phyloP scores from a whole-genome alignment of 23 red algal genomes.

The Porphyridium purpureum region DNA sequence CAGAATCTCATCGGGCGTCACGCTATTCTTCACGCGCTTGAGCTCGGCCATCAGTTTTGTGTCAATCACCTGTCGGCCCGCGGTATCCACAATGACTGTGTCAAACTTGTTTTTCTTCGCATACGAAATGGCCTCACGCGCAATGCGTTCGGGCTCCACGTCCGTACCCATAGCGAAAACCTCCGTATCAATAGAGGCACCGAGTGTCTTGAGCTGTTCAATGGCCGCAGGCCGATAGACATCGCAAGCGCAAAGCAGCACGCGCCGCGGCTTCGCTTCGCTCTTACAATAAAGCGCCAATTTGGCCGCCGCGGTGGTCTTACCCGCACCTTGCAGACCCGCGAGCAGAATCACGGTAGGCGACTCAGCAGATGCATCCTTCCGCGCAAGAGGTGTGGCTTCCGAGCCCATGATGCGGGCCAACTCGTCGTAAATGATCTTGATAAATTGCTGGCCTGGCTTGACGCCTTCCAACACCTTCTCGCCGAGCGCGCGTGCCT shows the following conservation, averaged over 20 bases:
- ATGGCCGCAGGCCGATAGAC: conserved; percentile 88
- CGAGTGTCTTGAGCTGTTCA: conserved; percentile 83
- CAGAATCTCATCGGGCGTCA: conserved; percentile 58
- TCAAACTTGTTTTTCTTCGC: conserved; percentile 29
- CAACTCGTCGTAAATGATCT: conserved; percentile 92
- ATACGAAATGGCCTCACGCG: conserved; percentile 26
- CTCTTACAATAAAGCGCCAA: conserved; percentile 37
- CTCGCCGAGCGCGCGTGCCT: conserved; percentile 30
- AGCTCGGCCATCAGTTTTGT: conserved; percentile 77
- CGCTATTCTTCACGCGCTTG: conserved; percentile 33
- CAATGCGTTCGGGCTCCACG: conserved; percentile 38
- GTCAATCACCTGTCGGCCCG: conserved; percentile 89
- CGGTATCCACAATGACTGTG: conserved; percentile 84
- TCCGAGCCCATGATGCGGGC: conserved; percentile 60
- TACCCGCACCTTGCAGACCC: conserved; percentile 89
- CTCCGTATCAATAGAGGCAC: conserved; percentile 24
- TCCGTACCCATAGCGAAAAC: conserved; percentile 25
- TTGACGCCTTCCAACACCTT: conserved; percentile 58
- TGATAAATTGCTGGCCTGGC: conserved; percentile 82
- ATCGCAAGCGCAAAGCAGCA: conserved; percentile 83
- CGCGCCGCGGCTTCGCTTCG: conserved; percentile 4
- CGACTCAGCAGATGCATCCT: conserved; percentile 3
- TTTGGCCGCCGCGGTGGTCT: conserved; percentile 91
- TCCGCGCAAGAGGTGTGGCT: conserved; percentile 25
- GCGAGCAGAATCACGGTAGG: conserved; percentile 75